A percentile compares a stretch with the other conserved stretches of the same genome.
Evolutionary conservation across 805 yeast genomes (phyloP).

Genomic region (Wickerhamomyces strasburgensis): DNA sequence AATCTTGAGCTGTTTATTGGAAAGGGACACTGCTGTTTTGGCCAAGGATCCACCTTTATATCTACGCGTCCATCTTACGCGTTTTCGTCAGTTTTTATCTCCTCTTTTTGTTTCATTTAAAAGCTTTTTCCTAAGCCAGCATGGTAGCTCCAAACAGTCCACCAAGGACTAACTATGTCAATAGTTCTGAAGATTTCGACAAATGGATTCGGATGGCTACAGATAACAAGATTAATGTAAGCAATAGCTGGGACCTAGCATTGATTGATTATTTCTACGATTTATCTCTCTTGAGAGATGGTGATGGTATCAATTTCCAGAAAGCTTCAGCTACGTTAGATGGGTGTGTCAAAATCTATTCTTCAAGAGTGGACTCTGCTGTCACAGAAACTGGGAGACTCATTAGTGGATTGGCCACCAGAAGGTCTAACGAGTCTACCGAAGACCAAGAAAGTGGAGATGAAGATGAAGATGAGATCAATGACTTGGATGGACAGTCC

Average conservation of each 20-base stretch:
- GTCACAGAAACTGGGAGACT: slow-evolving; percentile 85
- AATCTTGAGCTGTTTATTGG: no score
- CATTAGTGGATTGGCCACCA: slow-evolving; percentile 64
- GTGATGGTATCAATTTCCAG: slow-evolving; percentile 81
- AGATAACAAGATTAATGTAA: slow-evolving; percentile 61
- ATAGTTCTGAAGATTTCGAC: slow-evolving; percentile 18
- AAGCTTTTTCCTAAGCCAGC: neutral
- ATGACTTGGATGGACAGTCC: slow-evolving; percentile 13
- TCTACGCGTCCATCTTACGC: no score
- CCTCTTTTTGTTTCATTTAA: no score
- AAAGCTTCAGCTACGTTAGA: slow-evolving; percentile 87
- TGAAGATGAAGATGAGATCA: slow-evolving; percentile 23
- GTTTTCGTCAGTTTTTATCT: no score
- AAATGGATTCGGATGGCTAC: slow-evolving; percentile 29
- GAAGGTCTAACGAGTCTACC: slow-evolving; percentile 12
- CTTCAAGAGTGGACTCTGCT: slow-evolving; percentile 89
- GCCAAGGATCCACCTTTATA: no score
- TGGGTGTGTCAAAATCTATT: slow-evolving; percentile 90
- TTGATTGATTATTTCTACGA: slow-evolving; percentile 90
- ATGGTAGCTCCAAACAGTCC: slow-evolving; percentile 12
- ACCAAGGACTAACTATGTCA: slow-evolving; percentile 5
- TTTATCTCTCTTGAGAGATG: slow-evolving; percentile 65
- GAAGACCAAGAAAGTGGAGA: slow-evolving; percentile 21
- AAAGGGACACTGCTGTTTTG: no score
- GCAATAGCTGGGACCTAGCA: slow-evolving; percentile 87